Base-by-base conservation (phyloP, 306 rosid species). In the Glycine tomentella region DNA sequence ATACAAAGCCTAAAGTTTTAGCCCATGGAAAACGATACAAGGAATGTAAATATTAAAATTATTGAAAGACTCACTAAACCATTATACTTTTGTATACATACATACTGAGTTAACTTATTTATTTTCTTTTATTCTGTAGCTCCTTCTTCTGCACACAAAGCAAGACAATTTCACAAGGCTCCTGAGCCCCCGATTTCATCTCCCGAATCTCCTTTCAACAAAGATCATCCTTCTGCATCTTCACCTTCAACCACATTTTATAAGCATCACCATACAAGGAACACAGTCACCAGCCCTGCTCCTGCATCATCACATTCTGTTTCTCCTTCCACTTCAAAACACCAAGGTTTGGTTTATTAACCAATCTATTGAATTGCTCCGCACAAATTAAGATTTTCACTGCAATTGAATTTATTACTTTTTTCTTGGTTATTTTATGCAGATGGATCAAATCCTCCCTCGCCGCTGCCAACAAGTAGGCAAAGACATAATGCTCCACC, bases 251-350 rank as follows among this genome's bases (percentile, higher is more conserved):
- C 81, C 81, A 76, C 90, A 80, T 81, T 61, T 15, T 31, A 81
- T 66, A 88, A 86, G 72, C 88, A 88, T 86, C 86, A 84, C 66
- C 88, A 81, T 78, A 16, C 86, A 25, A 74, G 89, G 84, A 90
- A 76, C 78, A 86, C 74, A 68, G 79, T 73, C 85, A 75, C 76
- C 82, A 87, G 89, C 76, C 97, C 89, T 69, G 88, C 94, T 76
- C 90, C 93, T 31, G 84, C 90, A 71, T 84, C 93, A 53, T 83
- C 95, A 65, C 74, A 85, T 85, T 84, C 69, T 3, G 78, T 70
- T 86, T 84, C 95, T 80, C 90, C 95, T 71, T 88, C 83, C 51
- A 61, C 83, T 76, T 81, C 87, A 66, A 67, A 81, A 59, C 85
- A 73, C 51, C 88, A 72, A 81, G 98, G 97, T 91, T 85, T 78